Conservation (phyloP, 768 basidiomycete species). For the Suillus bovinus region DNA sequence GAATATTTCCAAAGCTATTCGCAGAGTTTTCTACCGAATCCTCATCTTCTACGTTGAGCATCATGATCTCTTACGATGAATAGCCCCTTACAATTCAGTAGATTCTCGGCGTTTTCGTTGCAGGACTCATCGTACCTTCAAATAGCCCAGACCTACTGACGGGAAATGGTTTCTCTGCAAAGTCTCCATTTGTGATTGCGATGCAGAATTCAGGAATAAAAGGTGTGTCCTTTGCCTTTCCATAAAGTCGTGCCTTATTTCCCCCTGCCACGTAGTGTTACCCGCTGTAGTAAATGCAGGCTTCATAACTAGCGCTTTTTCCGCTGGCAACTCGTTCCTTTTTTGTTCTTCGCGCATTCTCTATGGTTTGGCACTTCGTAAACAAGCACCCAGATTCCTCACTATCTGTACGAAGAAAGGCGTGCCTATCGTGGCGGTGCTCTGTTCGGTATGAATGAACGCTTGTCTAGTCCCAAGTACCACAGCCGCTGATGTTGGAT, state of each 20-base stretch:
- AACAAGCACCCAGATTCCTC: constrained; percentile 51
- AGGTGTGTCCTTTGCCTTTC: constrained; percentile 31
- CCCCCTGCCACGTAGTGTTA: constrained; percentile 34
- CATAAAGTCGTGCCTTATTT: constrained; percentile 6
- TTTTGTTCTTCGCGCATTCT: constrained; percentile 49
- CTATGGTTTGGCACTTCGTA: constrained; percentile 43
- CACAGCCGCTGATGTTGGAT: constrained; percentile 8
- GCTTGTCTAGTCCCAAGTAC: neutral
- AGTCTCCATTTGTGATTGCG: constrained; percentile 84
- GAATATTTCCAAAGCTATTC: constrained; percentile 74
- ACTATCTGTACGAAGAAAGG: constrained; percentile 47
- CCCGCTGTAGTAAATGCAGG: constrained; percentile 71
- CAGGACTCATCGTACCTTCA: constrained; percentile 77
- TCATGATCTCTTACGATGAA: neutral
- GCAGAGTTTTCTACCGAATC: constrained; percentile 79
- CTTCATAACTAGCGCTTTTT: constrained; percentile 72
- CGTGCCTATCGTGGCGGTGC: constrained; percentile 41
- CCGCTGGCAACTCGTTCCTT: constrained; percentile 65
- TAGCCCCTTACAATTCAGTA: constrained; percentile 20
- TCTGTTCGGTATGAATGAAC: constrained; percentile 25
- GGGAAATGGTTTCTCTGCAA: constrained; percentile 55
- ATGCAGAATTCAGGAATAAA: constrained; percentile 68
- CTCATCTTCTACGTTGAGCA: constrained; percentile 66
- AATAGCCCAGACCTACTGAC: constrained; percentile 50
- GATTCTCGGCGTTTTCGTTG: constrained; percentile 67